Evolutionary conservation across 1,139 yeast species (phyloP).

Genomic region (Suhomyces choctaworum): DNA sequence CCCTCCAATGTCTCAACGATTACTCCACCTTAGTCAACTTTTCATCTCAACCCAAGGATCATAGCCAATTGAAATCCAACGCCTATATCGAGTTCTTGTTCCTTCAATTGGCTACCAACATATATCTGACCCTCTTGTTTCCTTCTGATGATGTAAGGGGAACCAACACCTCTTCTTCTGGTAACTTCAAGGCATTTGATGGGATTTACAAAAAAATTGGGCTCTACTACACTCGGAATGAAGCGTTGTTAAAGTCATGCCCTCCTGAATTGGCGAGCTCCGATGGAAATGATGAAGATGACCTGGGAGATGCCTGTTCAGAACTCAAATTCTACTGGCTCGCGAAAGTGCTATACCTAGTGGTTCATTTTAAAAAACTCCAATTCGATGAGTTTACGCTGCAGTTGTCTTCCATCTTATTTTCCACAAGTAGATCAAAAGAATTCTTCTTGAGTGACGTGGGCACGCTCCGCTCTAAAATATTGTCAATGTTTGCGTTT

Average conservation of each 20-base stretch:
- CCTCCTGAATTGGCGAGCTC: background rate
- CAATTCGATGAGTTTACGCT: slow-evolving; percentile 26
- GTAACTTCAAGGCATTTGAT: slow-evolving; percentile 17
- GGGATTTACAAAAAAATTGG: slow-evolving; percentile 23
- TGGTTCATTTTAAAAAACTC: slow-evolving; percentile 27
- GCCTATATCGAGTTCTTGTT: slow-evolving; percentile 29
- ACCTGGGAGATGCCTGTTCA: slow-evolving; percentile 4
- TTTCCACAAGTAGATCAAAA: background rate
- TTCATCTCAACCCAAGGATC: slow-evolving; percentile 25
- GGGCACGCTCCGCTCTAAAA: slow-evolving; percentile 20
- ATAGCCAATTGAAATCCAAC: slow-evolving; percentile 22
- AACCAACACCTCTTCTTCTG: background rate
- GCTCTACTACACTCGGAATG: slow-evolving; percentile 27
- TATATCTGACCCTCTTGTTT: slow-evolving; percentile 26
- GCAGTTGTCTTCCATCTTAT: slow-evolving; percentile 23
- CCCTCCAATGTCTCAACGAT: slow-evolving; percentile 21
- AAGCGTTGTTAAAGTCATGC: slow-evolving; percentile 14
- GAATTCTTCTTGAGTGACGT: slow-evolving; percentile 7
- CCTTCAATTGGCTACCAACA: slow-evolving; percentile 24
- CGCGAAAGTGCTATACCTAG: slow-evolving; percentile 24
- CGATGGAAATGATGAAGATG: slow-evolving; percentile 1
- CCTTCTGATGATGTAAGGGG: slow-evolving; percentile 10
- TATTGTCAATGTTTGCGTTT: slow-evolving; percentile 28
- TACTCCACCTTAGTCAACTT: slow-evolving; percentile 25
- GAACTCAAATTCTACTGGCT: slow-evolving; percentile 27